A percentile compares a stretch with the other conserved stretches of the same genome.
Conservation (phyloP, 2,329 filamentous ascomycete genomes). For the Uncinocarpus reesii region DNA sequence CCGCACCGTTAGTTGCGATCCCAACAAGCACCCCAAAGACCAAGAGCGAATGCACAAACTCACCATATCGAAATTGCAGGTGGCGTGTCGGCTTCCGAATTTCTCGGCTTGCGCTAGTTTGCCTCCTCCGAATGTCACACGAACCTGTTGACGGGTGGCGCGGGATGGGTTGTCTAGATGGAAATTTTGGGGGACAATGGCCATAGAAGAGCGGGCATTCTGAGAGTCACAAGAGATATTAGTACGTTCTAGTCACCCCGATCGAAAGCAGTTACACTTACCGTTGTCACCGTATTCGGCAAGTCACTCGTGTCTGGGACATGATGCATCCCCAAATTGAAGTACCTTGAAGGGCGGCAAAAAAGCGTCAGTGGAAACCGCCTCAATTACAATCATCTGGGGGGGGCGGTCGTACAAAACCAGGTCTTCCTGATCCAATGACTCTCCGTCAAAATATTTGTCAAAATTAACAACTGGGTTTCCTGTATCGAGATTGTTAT, state of each 20-base stretch:
- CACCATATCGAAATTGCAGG: slow-evolving; percentile 9
- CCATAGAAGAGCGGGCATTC: slow-evolving; percentile 7
- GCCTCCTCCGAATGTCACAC: slow-evolving; percentile 6
- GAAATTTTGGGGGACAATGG: slow-evolving; percentile 7
- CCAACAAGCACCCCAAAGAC: background rate
- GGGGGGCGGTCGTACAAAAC: slow-evolving; percentile 37
- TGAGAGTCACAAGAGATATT: background rate
- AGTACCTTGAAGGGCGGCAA: background rate
- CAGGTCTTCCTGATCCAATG: slow-evolving; percentile 31
- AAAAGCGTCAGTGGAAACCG: background rate
- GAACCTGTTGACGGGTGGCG: slow-evolving; percentile 10
- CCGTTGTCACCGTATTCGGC: slow-evolving; percentile 41
- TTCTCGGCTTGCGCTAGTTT: slow-evolving; percentile 1
- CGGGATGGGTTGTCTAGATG: slow-evolving; percentile 4
- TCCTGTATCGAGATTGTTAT: slow-evolving; percentile 11
- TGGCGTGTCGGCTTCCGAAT: slow-evolving; percentile 8
- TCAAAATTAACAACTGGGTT: slow-evolving; percentile 31
- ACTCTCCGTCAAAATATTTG: slow-evolving; percentile 39
- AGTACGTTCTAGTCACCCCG: background rate
- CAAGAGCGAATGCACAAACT: background rate
- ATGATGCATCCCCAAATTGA: slow-evolving; percentile 50
- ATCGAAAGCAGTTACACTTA: background rate
- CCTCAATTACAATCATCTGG: background rate
- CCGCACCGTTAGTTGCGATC: background rate
- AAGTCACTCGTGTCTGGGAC: slow-evolving; percentile 46